Base-by-base conservation (phyloP, 768 basidiomycete species). In the Russula earlei region DNA sequence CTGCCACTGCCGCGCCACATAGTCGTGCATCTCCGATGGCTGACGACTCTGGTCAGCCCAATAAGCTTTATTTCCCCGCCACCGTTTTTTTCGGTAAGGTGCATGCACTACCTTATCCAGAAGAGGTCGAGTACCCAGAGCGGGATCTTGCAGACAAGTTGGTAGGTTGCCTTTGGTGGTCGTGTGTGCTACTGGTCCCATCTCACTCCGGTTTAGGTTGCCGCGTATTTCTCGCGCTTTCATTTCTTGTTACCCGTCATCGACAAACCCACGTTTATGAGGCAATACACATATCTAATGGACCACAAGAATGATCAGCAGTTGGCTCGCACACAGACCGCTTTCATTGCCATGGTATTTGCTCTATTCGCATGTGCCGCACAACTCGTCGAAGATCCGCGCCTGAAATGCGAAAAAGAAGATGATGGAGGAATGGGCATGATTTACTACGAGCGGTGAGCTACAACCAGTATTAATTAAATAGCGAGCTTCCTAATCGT, bases 351-450 rank as follows among this genome's bases (percentile, higher is more conserved):
- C 12, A 78, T 91, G 33, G 71, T 92, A 36, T 94, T 93, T 65
- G 83, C 89, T n/a, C 77, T 93, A 25, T 94, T 93, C 66, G 88
- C 92, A n/a, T 86, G 89, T 60, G 81, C 89, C 6, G 87, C 91
- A 25, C 80, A 83, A 62, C 76, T 91, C 37, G 79, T 92, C 15
- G 79, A 85, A 49, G 91, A 91, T 67, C 72, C 79, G 22, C 82
- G 89, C 48, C 69, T 90, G 47, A 73, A 72, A 51, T 77, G 75
- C 33, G 81, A 81, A 52, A 76, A 76, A 40, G 70, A 72, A 17
- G 87, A 87, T 61, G 86, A 87, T 58, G 89, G 85, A 45, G 91
- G 89, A 19, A 85, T 90, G 80, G 90, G 87, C 27, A 88, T 91
- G 89, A 75, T 87, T 15, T 92, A 83, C 69, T 91, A 91, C 68